Conservation (phyloP, 2,329 filamentous ascomycete species). For the Verticillium zaregamsianum region DNA sequence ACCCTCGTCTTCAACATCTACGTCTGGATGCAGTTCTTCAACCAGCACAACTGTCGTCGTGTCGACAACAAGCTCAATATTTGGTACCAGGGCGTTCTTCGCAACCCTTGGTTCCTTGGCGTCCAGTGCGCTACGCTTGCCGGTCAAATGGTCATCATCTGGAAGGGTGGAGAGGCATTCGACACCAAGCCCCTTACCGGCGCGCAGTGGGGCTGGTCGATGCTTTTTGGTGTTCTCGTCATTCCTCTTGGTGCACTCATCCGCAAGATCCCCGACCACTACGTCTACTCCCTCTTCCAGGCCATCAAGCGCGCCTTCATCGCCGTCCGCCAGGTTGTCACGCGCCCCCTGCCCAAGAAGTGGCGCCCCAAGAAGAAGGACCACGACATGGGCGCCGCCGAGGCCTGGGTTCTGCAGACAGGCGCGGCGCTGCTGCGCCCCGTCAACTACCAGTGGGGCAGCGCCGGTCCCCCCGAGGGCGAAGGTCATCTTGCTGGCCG, state of each 20-base stretch:
- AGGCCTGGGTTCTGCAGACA: constrained; percentile 18
- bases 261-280: constrained; percentile 37
- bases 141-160: constrained; percentile 69
- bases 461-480: constrained; percentile 7
- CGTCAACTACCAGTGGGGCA: constrained; percentile 18
- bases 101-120: constrained; percentile 72
- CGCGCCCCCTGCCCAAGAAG: constrained; percentile 11
- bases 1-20: constrained; percentile 83
- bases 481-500: constrained; percentile 8
- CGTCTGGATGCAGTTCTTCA: constrained; percentile 90
- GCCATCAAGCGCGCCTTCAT: constrained; percentile 19
- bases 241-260: constrained; percentile 54
- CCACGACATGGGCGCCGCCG: constrained; percentile 9
- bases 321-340: constrained; percentile 11
- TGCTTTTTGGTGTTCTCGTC: constrained; percentile 63
- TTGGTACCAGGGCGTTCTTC: constrained; percentile 66
- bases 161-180: constrained; percentile 65
- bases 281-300: constrained; percentile 23
- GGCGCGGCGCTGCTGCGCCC: constrained; percentile 15
- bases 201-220: constrained; percentile 65
- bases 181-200: constrained; percentile 57
- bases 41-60: constrained; percentile 76
- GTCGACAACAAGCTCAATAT: constrained; percentile 82
- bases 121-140: constrained; percentile 64
- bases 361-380: constrained; percentile 15